phyloP scores from a whole-genome alignment of 768 basidiomycete genomes.

The Kwoniella dendrophila region DNA sequence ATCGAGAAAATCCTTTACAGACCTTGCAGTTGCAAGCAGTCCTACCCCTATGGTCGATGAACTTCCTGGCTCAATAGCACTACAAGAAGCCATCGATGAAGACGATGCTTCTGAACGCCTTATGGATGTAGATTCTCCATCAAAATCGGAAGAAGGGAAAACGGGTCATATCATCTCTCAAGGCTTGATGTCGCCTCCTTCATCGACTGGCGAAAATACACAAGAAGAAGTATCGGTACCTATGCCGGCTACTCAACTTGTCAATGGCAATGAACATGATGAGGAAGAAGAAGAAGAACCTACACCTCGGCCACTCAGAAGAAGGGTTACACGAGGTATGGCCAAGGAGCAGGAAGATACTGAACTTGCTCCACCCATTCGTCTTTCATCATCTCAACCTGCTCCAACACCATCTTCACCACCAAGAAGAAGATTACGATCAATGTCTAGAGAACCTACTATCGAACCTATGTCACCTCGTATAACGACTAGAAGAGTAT shows the following conservation, averaged over 20 bases:
- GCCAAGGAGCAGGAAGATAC: slow-evolving; percentile 1
- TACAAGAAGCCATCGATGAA: slow-evolving; percentile 29
- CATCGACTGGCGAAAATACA: slow-evolving; percentile 4
- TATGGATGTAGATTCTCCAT: background rate
- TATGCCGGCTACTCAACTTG: slow-evolving; percentile 14
- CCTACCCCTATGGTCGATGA: slow-evolving; percentile 17
- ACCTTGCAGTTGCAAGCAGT: slow-evolving; percentile 18
- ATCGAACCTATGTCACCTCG: slow-evolving; percentile 11
- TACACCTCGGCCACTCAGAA: slow-evolving; percentile 9
- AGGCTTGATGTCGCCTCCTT: slow-evolving; percentile 23
- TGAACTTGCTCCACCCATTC: slow-evolving; percentile 13
- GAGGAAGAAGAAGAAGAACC: slow-evolving; percentile 1
- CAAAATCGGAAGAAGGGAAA: background rate
- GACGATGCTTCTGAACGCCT: slow-evolving; percentile 16
- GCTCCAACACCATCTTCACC: background rate
- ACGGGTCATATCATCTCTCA: slow-evolving; percentile 23
- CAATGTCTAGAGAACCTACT: slow-evolving; percentile 19
- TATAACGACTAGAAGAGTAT: slow-evolving; percentile 14
- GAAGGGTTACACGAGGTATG: slow-evolving; percentile 2
- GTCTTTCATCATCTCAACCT: background rate
- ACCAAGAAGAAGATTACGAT: slow-evolving; percentile 15
- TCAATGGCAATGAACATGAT: background rate
- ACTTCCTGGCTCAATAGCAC: slow-evolving; percentile 23
- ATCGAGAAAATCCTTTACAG: slow-evolving; percentile 21
- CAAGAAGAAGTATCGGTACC: background rate